Percentiles rank a stretch among this genome's conserved stretches.
Conservation (phyloP, 2,329 filamentous ascomycete species). For the Exophiala sideris region DNA sequence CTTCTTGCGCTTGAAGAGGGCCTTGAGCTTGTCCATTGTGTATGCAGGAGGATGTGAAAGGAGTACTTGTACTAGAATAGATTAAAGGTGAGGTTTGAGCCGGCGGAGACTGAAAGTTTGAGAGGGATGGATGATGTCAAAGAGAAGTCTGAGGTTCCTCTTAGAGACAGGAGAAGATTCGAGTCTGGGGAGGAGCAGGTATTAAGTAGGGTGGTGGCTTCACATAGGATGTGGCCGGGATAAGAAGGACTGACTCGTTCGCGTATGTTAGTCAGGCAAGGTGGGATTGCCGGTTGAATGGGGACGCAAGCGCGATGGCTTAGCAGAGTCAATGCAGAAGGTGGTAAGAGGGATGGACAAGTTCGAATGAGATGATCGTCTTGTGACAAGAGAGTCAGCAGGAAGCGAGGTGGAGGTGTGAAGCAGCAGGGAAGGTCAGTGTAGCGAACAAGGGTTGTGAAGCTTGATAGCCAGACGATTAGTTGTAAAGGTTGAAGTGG, state of each 20-base stretch:
- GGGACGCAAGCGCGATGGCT: conserved; percentile 21
- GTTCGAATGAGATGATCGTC: conserved; percentile 9
- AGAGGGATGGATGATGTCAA: too few relatives aligned
- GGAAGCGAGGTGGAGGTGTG: too few relatives aligned
- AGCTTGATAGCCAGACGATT: too few relatives aligned
- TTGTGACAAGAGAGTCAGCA: conserved; percentile 10
- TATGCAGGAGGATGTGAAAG: conserved; percentile 19
- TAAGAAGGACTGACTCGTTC: background rate
- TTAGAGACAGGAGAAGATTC: conserved; percentile 13
- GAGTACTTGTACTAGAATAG: conserved; percentile 12
- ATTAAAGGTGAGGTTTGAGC: background rate
- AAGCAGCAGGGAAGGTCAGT: too few relatives aligned
- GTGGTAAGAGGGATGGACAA: conserved; percentile 12
- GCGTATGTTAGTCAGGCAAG: too few relatives aligned
- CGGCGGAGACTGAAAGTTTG: too few relatives aligned
- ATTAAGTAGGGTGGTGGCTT: conserved; percentile 16
- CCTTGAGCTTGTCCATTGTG: conserved; percentile 30
- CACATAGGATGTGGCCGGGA: conserved; percentile 16
- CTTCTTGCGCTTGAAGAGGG: conserved; percentile 28
- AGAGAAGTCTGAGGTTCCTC: too few relatives aligned
- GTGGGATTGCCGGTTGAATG: too few relatives aligned
- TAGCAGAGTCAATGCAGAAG: background rate
- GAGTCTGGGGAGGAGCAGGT: conserved; percentile 8
- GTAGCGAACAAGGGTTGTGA: too few relatives aligned
- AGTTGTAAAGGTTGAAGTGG: too few relatives aligned